Base-by-base conservation (phyloP, 345 rosid genomes). In the Cardamine occulta region DNA sequence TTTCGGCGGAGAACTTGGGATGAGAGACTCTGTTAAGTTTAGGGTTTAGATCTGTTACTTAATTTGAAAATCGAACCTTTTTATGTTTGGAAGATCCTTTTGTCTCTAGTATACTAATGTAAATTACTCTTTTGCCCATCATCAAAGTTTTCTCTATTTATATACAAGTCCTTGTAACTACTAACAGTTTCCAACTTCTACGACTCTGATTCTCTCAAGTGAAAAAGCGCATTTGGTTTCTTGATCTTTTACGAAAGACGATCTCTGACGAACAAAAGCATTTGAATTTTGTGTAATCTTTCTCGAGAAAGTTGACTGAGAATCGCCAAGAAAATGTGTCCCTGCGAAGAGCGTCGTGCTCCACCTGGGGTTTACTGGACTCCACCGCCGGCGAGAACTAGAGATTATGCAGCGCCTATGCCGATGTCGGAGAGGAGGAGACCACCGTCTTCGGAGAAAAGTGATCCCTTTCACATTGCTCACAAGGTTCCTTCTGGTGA, bases 401-500 rank as follows among this genome's bases (percentile, higher is more conserved):
- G 70, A 32, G 73, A 63, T 31, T 35, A 80, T 47, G 55, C 42
- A 26, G 56, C 58, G 45, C 51, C 31, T 51, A 74, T 74, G 82
- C 87, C 88, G 6, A 59, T 84, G 86, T 80, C 91, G 5, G 94
- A 87, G 85, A 81, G 83, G 79, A 84, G 77, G 66, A 73, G 74
- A 56, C 54, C 75, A 12, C 75, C 84, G 21, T 83, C 88, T 0
- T 58, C 68, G 32, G 68, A 76, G 73, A 80, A 77, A 21, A 80
- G 67, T 13, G 89, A 84, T 74, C 69, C 79, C 6, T 89, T 87
- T 47, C 94, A 89, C 82, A 85, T 82, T 53, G 71, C 85, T 34
- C 89, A 89, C 80, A 91, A 89, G 71, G 97, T 91, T 17, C 97
- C 97, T 10, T 74, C 87, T 17, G 88, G 89, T 26, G 89, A 91